These are phyloP conservation scores for Wallacemonas collosoma DNA, from an alignment of 208 protist species.

Conservation along the genomic window DNA sequence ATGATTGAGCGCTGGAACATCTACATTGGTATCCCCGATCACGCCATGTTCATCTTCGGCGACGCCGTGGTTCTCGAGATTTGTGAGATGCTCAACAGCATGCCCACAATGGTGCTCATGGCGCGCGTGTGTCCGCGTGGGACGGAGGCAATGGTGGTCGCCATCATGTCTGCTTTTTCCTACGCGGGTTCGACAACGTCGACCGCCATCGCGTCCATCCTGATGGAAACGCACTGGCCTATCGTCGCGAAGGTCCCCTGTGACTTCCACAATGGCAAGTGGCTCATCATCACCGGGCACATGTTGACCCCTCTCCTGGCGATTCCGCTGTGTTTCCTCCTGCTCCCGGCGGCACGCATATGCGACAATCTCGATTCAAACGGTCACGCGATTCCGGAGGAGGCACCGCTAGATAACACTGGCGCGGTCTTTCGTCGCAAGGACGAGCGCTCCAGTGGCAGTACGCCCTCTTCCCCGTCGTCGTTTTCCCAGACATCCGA, in stretches of 20 bases:
- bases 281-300: constrained; percentile 60
- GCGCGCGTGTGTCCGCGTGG: constrained; percentile 82
- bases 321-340: constrained; percentile 49
- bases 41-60: constrained; percentile 72
- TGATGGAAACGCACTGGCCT: constrained; percentile 60
- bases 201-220: constrained; percentile 38
- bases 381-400: constrained; percentile 13
- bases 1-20: constrained; percentile 78
- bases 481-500: background rate
- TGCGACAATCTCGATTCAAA: constrained; percentile 39
- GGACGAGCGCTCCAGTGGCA: background rate
- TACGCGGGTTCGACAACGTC: constrained; percentile 57
- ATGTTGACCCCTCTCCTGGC: constrained; percentile 51
- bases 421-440: background rate
- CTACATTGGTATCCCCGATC: constrained; percentile 50
- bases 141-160: constrained; percentile 77
- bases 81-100: constrained; percentile 55
- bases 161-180: constrained; percentile 70
- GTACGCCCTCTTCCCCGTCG: background rate
- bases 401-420: background rate
- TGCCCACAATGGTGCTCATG: constrained; percentile 78
- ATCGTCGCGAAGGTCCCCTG: constrained; percentile 47
- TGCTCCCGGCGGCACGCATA: constrained; percentile 52
- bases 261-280: constrained; percentile 64
- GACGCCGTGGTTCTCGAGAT: constrained; percentile 64